These are phyloP conservation scores for Aspergillus fijiensis DNA, from an alignment of 2,329 filamentous ascomycete genomes.

Conservation along the genomic window DNA sequence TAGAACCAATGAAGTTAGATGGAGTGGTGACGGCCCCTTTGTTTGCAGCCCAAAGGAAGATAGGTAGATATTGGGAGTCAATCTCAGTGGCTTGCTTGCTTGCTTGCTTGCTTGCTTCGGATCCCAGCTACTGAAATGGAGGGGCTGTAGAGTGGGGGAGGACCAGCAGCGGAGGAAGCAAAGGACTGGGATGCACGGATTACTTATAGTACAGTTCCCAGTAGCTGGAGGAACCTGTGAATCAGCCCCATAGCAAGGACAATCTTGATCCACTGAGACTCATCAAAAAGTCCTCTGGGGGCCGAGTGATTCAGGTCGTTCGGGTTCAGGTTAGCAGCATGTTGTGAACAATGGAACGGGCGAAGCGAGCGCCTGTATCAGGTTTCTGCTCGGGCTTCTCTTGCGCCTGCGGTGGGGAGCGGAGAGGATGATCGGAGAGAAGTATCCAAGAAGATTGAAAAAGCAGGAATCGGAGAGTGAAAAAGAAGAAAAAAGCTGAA, in stretches of 20 bases:
- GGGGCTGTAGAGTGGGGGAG: slow-evolving; percentile 1
- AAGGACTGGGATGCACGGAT: slow-evolving; percentile 10
- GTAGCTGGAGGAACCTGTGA: background rate
- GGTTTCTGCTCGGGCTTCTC: background rate
- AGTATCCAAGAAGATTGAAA: background rate
- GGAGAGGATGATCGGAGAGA: background rate
- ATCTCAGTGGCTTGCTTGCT: background rate
- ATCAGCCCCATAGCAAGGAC: background rate
- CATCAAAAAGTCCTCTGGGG: slow-evolving; percentile 12
- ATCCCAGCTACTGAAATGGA: background rate
- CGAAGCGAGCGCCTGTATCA: slow-evolving; percentile 7
- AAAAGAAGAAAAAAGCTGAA: background rate
- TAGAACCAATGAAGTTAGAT: slow-evolving; percentile 8
- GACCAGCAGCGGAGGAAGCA: background rate
- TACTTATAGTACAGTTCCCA: slow-evolving; percentile 15
- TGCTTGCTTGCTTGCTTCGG: background rate
- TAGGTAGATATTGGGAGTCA: slow-evolving; percentile 11
- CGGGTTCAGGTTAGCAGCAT: slow-evolving; percentile 1
- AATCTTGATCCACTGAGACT: slow-evolving; percentile 11
- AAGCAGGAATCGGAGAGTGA: background rate
- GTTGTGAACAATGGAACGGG: slow-evolving; percentile 6
- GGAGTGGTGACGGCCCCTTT: slow-evolving; percentile 2
- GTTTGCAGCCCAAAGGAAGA: slow-evolving; percentile 12
- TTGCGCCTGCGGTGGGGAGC: background rate
- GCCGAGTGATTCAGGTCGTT: slow-evolving; percentile 11